Base-by-base conservation (phyloP, 148 eudicot genomes). In the Polygonum maritimum region DNA sequence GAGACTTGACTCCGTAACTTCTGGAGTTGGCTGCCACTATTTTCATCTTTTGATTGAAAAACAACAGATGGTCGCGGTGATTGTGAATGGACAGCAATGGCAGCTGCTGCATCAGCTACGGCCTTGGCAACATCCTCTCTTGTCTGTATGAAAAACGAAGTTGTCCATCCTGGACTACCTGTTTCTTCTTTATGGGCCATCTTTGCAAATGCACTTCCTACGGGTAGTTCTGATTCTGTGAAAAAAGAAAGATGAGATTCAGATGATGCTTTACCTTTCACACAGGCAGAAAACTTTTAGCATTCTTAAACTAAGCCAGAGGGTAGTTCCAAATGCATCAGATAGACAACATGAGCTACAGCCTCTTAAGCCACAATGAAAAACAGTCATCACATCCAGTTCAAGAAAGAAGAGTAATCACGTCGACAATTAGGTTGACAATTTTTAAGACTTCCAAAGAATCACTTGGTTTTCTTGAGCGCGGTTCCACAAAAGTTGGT, bases 91-190 rank as follows among this genome's bases (percentile, higher is more conserved):
- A 80, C 87, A 70, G 92, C 80, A 10, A 84, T 79, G 74, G 90
- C 90, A 74, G 91, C 90, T 8, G 96, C 86, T 41, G 89, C 93
- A 69, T 92, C 97, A 63, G 91, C 92, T 77, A 91, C 90, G 57
- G 87, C 97, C 82, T 86, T 85, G 38, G 98, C 91, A 76, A 91
- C 95, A 80, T 90, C 97, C 80, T 88, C 97, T 76, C 89, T 87
- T 73, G 98, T 91, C 78, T 89, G 95, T 83, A 87, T 69, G 51
- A 90, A 84, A 63, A 86, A 80, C 75, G 97, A 86, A 71, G 97
- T 76, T 77, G 87, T 78, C 99, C 97, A 91, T 80, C 94, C 72
- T 63, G 88, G 91, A 86, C 89, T 87, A 76, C 82, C 89, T 16
- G 91, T 74, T 62, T 86, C 90, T 84, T 89, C 91, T 75, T 82